These are phyloP conservation scores for Pogostemon cablin DNA, from an alignment of 257 asterid genomes.

Conservation along the genomic window DNA sequence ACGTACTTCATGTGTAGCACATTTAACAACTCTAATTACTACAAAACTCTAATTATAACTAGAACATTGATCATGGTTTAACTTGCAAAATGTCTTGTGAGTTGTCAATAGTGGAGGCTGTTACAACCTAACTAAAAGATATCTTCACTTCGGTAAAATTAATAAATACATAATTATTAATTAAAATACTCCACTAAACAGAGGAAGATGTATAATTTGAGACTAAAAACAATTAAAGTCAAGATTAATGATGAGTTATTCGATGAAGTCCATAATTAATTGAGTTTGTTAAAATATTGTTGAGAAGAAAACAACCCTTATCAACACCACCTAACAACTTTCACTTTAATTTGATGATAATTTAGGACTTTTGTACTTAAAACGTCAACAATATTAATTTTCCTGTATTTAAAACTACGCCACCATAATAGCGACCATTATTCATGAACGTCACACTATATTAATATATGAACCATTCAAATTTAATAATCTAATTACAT, in stretches of 20 bases:
- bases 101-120: no score
- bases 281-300: slow-evolving; percentile 27
- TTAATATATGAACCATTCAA: no score
- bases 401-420: neutral
- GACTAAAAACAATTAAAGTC: slow-evolving; percentile 32
- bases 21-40: no score
- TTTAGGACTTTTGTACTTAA: neutral
- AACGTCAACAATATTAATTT: neutral
- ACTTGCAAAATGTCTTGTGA: no score
- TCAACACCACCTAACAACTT: slow-evolving; percentile 31
- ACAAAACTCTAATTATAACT: no score
- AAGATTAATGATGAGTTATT: slow-evolving; percentile 36
- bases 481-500: neutral
- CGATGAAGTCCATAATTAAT: slow-evolving; percentile 30
- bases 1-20: no score
- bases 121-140: no score
- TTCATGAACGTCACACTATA: neutral
- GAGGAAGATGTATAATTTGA: slow-evolving; percentile 12
- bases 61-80: no score
- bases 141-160: no score
- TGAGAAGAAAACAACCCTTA: neutral
- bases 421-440: neutral
- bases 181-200: no score
- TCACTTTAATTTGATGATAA: slow-evolving; percentile 7
- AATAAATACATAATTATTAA: no score